These are phyloP conservation scores for Sarocladium oryzae DNA, from an alignment of 2,329 filamentous ascomycete genomes.

Conservation along the genomic window DNA sequence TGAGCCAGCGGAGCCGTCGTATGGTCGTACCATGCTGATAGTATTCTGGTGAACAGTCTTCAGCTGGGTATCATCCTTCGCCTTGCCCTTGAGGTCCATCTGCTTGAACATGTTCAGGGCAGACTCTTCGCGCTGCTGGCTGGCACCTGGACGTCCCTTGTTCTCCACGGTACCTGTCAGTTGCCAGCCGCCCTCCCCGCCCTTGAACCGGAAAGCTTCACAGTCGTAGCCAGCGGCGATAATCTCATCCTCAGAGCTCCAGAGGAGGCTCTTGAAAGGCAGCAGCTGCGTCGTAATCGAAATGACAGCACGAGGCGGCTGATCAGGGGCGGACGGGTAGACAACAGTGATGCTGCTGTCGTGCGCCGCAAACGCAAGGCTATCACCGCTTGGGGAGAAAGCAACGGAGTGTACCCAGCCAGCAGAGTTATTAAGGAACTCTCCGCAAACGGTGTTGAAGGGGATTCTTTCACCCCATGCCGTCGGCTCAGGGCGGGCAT, in stretches of 20 bases:
- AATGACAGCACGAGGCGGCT: constrained; percentile 83
- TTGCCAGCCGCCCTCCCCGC: constrained; percentile 74
- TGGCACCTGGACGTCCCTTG: constrained; percentile 57
- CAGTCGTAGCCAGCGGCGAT: constrained; percentile 89
- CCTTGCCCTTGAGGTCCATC: constrained; percentile 96
- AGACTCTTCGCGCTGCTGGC: constrained; percentile 72
- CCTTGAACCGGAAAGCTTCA: constrained; percentile 85
- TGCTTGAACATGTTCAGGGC: constrained; percentile 97
- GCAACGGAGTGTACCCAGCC: constrained; percentile 93
- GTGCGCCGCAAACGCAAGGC: constrained; percentile 89
- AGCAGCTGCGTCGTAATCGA: constrained; percentile 84
- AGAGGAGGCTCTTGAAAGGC: constrained; percentile 87
- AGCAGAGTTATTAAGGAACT: constrained; percentile 91
- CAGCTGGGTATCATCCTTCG: constrained; percentile 85
- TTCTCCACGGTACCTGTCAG: constrained; percentile 73
- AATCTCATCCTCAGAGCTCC: constrained; percentile 88
- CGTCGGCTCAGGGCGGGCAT: constrained; percentile 75
- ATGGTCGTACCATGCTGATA: constrained; percentile 76
- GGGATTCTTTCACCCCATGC: constrained; percentile 93
- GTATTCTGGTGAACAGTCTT: constrained; percentile 97
- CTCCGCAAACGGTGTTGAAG: constrained; percentile 97
- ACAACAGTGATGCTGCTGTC: constrained; percentile 96
- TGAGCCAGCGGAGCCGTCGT: constrained; percentile 55
- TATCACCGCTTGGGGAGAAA: constrained; percentile 88
- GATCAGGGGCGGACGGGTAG: constrained; percentile 85